Conservation (phyloP, 2,329 filamentous ascomycete genomes). For the Arthrobotrys pseudoclavata region DNA sequence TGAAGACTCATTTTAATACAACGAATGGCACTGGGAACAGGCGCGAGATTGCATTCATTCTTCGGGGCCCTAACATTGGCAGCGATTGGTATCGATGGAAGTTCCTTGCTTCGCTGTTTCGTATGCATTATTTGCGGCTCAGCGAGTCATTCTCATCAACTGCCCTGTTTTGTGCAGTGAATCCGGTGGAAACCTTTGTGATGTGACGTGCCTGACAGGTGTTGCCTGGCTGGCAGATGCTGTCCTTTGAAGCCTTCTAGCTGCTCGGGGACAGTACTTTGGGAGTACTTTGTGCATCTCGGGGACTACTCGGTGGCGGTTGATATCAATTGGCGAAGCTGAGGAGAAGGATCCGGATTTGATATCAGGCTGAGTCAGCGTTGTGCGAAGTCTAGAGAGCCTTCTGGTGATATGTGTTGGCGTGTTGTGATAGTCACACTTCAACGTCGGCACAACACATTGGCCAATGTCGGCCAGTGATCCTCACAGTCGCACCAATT, state of each 20-base stretch:
- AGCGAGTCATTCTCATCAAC: slow-evolving; percentile 26
- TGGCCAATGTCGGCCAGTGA: not conserved
- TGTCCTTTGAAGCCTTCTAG: not conserved
- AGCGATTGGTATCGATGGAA: slow-evolving; percentile 9
- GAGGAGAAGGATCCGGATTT: slow-evolving; percentile 12
- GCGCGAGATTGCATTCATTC: slow-evolving; percentile 27
- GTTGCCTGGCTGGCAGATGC: not conserved
- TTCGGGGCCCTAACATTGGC: slow-evolving; percentile 1
- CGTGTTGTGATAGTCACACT: slow-evolving; percentile 31
- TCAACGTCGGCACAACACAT: slow-evolving; percentile 38
- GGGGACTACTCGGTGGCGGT: slow-evolving; percentile 13
- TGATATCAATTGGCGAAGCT: not conserved
- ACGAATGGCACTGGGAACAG: slow-evolving; percentile 28
- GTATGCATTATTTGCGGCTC: slow-evolving; percentile 15
- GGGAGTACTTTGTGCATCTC: slow-evolving; percentile 23
- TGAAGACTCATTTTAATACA: slow-evolving; percentile 27
- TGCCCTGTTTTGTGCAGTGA: slow-evolving; percentile 21
- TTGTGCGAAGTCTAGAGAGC: not conserved
- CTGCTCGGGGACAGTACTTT: slow-evolving; percentile 27
- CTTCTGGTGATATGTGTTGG: slow-evolving; percentile 9
- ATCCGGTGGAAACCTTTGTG: slow-evolving; percentile 16
- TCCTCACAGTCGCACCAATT: slow-evolving; percentile 15
- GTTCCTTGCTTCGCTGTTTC: slow-evolving; percentile 31
- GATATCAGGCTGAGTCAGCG: slow-evolving; percentile 3
- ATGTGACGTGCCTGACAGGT: slow-evolving; percentile 22